Evolutionary conservation across 2,329 filamentous ascomycete genomes (phyloP), one percentile per base, ranked within the genome.

Genomic region (Pseudogymnoascus pannorum): DNA sequence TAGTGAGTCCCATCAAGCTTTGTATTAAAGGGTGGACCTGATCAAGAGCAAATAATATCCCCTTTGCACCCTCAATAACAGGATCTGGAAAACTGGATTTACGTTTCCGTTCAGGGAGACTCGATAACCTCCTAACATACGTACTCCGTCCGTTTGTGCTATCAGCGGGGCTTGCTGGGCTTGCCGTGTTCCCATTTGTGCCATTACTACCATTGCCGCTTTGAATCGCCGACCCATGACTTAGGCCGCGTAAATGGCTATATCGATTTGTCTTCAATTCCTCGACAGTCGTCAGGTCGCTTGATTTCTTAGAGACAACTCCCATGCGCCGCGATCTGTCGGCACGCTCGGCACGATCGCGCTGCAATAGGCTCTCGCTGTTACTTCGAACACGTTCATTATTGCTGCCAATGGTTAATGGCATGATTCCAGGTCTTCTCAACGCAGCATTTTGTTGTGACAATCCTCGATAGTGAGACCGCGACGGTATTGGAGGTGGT

Each of bases 401-500:
- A 26, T 82, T 78, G 65, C 81, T 93, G 16, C 85, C 85, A 60
- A 89, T 86, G 2, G 87, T 73, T 31, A 83, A 72, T n/a, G 83
- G 90, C 74, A 89, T 85, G n/a, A 91, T 81, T 1, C 86, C 85
- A 1, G 91, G 89, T 61, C 87, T 81, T 61, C 89, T 84, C 51
- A 85, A 77, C 5, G 82, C 76, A 5, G 74, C 70, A 62, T 81
- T 88, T 65, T 89, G 86, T 66, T 88, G 86, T 2, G 87, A 91
- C 3, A 87, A 76, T 1, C 86, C 86, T 29, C 92, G 86, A 67
- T 90, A 91, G 72, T 96, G 92, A 2, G 91, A 94, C 63, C 88
- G 83, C 4, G 84, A 83, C 0, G 91, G 91, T 63, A 96, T 89
- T 0, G 89, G 89, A 2, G 92, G 91, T 26, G 88, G 81, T 33